Percentiles rank a stretch among this genome's conserved stretches.
These are phyloP conservation scores for Drosera spatulata DNA, from an alignment of 179 eudicot species.

Conservation along the genomic window DNA sequence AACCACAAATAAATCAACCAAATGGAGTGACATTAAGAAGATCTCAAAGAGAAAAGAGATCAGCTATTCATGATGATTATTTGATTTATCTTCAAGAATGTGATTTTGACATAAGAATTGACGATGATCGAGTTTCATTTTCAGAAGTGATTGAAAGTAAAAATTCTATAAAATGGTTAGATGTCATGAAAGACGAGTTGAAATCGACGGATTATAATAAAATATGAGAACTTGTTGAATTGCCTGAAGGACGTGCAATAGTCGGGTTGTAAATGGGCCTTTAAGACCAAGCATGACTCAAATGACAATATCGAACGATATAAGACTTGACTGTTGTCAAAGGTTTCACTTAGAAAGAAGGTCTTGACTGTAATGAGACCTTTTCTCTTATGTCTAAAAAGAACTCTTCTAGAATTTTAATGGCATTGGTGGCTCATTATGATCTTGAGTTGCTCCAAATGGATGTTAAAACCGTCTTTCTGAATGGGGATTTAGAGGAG, in stretches of 20 bases:
- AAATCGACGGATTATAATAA: constrained; percentile 2
- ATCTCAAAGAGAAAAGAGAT: neutral
- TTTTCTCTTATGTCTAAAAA: neutral
- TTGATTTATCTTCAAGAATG: neutral
- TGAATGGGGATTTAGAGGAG: neutral
- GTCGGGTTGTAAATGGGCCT: neutral
- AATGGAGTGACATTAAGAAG: neutral
- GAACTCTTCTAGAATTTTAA: neutral
- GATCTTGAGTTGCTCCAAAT: neutral
- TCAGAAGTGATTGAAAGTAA: constrained; percentile 1
- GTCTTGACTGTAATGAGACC: neutral
- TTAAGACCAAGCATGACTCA: constrained; percentile 3
- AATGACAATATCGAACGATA: constrained; percentile 1
- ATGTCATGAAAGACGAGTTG: constrained; percentile 3
- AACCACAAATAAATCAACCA: too few relatives aligned
- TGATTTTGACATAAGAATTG: neutral
- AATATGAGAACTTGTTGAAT: constrained; percentile 5
- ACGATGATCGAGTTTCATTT: neutral
- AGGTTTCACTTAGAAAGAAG: neutral
- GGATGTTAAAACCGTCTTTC: neutral
- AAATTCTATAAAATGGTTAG: constrained; percentile 1
- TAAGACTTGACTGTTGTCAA: neutral
- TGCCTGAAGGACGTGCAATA: neutral
- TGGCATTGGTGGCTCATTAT: constrained; percentile 1
- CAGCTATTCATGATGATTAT: neutral